These are phyloP conservation scores for Fusarium chaquense DNA, from an alignment of 2,329 filamentous ascomycete species.

Conservation along the genomic window DNA sequence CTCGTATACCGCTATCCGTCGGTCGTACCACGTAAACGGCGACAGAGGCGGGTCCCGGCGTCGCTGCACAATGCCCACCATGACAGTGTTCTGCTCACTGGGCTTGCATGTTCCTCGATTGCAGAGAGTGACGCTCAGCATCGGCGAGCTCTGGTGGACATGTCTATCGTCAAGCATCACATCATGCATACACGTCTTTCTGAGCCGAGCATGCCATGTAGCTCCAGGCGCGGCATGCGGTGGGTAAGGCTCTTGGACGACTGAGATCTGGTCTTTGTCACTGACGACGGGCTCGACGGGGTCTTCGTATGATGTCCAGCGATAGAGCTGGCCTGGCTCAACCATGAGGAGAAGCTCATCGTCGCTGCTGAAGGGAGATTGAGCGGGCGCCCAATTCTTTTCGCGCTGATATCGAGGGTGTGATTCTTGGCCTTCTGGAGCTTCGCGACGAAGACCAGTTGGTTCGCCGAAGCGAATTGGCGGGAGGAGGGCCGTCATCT, in stretches of 20 bases:
- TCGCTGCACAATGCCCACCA: constrained; percentile 40
- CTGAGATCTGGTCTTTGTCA: constrained; percentile 13
- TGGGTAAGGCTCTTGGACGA: constrained; percentile 36
- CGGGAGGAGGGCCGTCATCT: constrained; percentile 14
- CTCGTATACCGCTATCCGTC: constrained; percentile 36
- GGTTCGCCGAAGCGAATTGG: constrained; percentile 32
- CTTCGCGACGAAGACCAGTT: constrained; percentile 20
- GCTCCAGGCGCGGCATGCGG: neutral
- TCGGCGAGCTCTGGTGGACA: constrained; percentile 42
- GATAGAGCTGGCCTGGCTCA: constrained; percentile 34
- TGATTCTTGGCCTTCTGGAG: constrained; percentile 23
- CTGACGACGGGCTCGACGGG: constrained; percentile 24
- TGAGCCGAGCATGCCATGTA: constrained; percentile 31
- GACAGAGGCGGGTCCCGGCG: constrained; percentile 26
- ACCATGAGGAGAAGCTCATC: constrained; percentile 37
- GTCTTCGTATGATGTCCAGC: constrained; percentile 14
- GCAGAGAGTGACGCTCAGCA: constrained; percentile 40
- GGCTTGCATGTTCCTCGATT: constrained; percentile 36
- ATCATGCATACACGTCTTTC: constrained; percentile 37
- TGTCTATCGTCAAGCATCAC: constrained; percentile 29
- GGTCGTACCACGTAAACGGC: constrained; percentile 38
- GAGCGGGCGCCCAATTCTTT: constrained; percentile 40
- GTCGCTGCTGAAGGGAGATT: constrained; percentile 30
- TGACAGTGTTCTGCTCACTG: constrained; percentile 31
- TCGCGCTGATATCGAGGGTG: constrained; percentile 37